Evolutionary conservation across 2,329 filamentous ascomycete genomes (phyloP), one percentile per base, ranked within the genome.

Genomic region (Stachybotrys echinatus): DNA sequence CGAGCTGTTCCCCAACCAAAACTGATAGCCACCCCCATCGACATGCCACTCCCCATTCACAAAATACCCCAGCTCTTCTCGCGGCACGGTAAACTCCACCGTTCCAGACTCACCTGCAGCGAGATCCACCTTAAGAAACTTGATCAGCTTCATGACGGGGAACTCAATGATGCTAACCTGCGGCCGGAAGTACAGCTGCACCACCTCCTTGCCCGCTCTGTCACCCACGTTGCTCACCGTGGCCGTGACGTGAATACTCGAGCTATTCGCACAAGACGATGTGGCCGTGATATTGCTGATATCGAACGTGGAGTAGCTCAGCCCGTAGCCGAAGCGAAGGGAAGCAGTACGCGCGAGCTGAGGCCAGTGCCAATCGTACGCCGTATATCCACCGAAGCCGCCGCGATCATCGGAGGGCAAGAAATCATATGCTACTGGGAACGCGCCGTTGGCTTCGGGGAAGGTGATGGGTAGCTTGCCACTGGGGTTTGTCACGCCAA

Each of bases 401-500:
- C 82, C 65, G 49, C 75, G 77, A 65, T 87, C 84, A 56, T 82
- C 77, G 3, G 75, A 75, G 1, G 73, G 74, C 64, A 88, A 85
- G 61, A 85, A 77, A 23, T 85, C 78, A 65, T 88, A 87, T 61
- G 87, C 84, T 49, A 86, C 75, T 31, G 48, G 84, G 85, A 5
- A 64, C 55, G 10, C 63, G n/a, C 70, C 64, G 5, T 67, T 59
- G 3, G 60, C 65, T 68, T 75, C 75, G 0, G 74, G 75, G 66
- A 78, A 75, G 2, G 72, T 74, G 12, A 79, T 70, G 0, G 64
- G 63, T 10, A 66, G 54, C 48, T 65, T 66, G n/a, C 62, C 64
- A 42, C 64, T 66, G 1, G 83, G 83, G 59, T 84, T 84, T 20
- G 80, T 70, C 31, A 77, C 73, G 12, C 84, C 84, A 47, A 84